Evolutionary conservation across 1,139 yeast species (phyloP), one percentile per base, ranked within the genome.

Genomic region (Magnusiomyces fungicola): DNA sequence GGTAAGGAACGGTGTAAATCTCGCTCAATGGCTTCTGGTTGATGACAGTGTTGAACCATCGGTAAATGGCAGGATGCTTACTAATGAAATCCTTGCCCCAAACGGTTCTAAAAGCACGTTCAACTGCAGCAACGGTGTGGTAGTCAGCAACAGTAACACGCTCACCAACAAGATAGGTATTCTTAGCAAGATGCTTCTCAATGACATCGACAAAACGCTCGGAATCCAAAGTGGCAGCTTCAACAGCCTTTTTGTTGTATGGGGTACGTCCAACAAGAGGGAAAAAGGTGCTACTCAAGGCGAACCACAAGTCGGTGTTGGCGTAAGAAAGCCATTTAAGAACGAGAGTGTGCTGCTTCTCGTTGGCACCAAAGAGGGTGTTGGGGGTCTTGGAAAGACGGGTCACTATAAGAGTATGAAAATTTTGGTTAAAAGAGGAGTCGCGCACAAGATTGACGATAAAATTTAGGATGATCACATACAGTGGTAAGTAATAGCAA

Each of bases 131-230:
- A 59, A 84, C 90, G 60, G 75, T 70, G 63, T 78, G 77, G 61
- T 87, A 67, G 72, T 92, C 98, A 64, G 97, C 97, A 57, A 83
- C 68, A 50, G 97, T 74, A 63, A 87, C 65, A 74, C 92, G 80
- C 75, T 90, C 97, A 67, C 95, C 94, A 63, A 83, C 97, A 67
- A 92, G 80, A 76, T 78, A 92, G 56, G 97, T 88, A 80, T 76
- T 78, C 65, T 80, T 77, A 56, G 74, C 66, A 64, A 92, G 78
- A 54, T 60, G 60, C 49, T 55, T 50, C 56, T 68, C 68, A 43
- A 61, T 39, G 38, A 57, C 37, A 12, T 38, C 53, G 36, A 61
- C 43, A 30, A 46, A 46, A 51, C 81, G 60, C 50, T 68, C 64
- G 55, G 73, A 69, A 48, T 73, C 77, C 30, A 59, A 75, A 45